Conservation (phyloP, 164 flowering plant species). For the Platanus orientalis region DNA sequence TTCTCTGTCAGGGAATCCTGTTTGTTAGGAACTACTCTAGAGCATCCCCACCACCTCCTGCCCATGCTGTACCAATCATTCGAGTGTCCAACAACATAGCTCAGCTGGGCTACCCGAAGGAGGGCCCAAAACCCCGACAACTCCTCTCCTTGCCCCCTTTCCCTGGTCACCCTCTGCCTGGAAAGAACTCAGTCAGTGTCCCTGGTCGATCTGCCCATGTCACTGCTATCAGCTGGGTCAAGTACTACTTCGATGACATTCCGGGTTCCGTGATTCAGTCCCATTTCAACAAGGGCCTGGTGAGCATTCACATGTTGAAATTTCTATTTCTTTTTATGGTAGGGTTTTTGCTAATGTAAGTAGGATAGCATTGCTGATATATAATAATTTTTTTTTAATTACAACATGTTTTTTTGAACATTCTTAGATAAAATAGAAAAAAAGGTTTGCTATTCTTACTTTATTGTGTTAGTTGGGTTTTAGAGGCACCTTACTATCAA, state of each 20-base stretch:
- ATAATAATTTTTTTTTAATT: too few species aligned
- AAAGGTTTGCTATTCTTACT: too few species aligned
- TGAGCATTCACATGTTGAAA: constrained; percentile 25
- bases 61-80: constrained; percentile 33
- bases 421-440: too few species aligned
- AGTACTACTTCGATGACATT: constrained; percentile 68
- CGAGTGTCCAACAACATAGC: constrained; percentile 68
- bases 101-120: constrained; percentile 45
- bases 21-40: constrained; percentile 40
- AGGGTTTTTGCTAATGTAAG: not conserved
- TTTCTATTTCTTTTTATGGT: not conserved
- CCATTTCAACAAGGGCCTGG: constrained; percentile 81
- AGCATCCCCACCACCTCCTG: constrained; percentile 44
- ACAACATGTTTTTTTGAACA: too few species aligned
- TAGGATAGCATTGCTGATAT: not conserved
- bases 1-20: not conserved
- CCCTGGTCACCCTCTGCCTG: constrained; percentile 61
- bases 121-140: constrained; percentile 67
- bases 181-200: constrained; percentile 19
- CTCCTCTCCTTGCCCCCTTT: constrained; percentile 81
- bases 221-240: constrained; percentile 82
- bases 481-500: too few species aligned
- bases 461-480: too few species aligned
- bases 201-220: constrained; percentile 28
- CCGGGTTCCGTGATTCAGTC: constrained; percentile 42